These are phyloP conservation scores for Hypoxylon sp. DNA, from an alignment of 2,329 filamentous ascomycete species.

Conservation along the genomic window DNA sequence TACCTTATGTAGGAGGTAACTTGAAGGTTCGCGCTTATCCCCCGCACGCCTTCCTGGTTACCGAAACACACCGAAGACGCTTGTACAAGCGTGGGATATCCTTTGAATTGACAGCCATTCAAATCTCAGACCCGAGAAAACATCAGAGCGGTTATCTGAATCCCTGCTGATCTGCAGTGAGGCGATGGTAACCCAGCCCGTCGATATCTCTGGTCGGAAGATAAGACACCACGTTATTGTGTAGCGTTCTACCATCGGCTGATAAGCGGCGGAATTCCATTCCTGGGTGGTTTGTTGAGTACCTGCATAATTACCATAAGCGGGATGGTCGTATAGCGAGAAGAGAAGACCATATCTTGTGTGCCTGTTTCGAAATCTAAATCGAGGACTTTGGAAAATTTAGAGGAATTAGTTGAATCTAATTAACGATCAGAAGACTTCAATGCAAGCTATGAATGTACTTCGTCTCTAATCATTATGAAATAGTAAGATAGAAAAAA, in stretches of 20 bases:
- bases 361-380: constrained; percentile 12
- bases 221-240: constrained; percentile 16
- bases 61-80: constrained; percentile 20
- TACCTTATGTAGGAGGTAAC: constrained; percentile 6
- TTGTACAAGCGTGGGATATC: constrained; percentile 30
- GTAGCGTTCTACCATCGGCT: not conserved
- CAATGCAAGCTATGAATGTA: not conserved
- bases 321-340: not conserved
- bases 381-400: too few relatives aligned
- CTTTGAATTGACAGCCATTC: constrained; percentile 29
- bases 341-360: not conserved
- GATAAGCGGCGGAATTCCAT: not conserved
- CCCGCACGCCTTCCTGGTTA: constrained; percentile 20
- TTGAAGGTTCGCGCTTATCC: constrained; percentile 18
- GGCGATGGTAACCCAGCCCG: constrained; percentile 7
- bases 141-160: constrained; percentile 28
- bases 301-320: not conserved
- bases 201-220: constrained; percentile 30
- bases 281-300: not conserved
- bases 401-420: too few relatives aligned
- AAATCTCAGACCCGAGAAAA: constrained; percentile 9
- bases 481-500: too few relatives aligned
- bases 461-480: not conserved
- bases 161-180: constrained; percentile 40
- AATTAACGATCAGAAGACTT: too few relatives aligned